Evolutionary conservation across 306 rosid species (phyloP).

Genomic region (Coriaria nepalensis): DNA sequence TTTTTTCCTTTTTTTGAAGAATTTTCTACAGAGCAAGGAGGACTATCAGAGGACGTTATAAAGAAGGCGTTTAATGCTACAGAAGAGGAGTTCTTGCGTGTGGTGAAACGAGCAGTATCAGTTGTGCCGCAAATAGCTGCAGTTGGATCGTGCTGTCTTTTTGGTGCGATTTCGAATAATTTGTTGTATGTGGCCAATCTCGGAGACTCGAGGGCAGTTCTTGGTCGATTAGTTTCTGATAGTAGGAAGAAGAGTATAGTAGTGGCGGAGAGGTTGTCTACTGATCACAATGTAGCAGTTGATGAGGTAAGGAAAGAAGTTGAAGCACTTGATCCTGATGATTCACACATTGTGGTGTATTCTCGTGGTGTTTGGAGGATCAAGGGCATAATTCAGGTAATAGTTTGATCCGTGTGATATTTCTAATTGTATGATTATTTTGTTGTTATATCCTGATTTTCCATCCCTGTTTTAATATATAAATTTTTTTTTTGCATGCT

Average conservation of each 20-base stretch:
- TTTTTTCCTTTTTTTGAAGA: slow-evolving; percentile 33
- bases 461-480: too few relatives aligned
- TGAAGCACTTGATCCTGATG: slow-evolving; percentile 89
- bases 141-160: slow-evolving; percentile 84
- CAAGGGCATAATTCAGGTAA: slow-evolving; percentile 96
- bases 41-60: slow-evolving; percentile 67
- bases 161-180: slow-evolving; percentile 72
- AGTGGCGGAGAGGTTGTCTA: slow-evolving; percentile 70
- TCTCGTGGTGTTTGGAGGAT: slow-evolving; percentile 89
- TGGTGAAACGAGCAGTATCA: slow-evolving; percentile 54
- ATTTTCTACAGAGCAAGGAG: slow-evolving; percentile 74
- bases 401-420: background rate
- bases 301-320: slow-evolving; percentile 91
- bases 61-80: slow-evolving; percentile 81
- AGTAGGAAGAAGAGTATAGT: slow-evolving; percentile 19
- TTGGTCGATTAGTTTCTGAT: slow-evolving; percentile 39
- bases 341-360: slow-evolving; percentile 59
- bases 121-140: slow-evolving; percentile 68
- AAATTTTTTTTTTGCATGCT: too few relatives aligned
- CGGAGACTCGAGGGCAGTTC: slow-evolving; percentile 91
- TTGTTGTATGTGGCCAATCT: slow-evolving; percentile 75
- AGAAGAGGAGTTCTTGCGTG: slow-evolving; percentile 59
- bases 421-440: background rate
- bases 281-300: slow-evolving; percentile 83
- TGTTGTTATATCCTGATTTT: too few relatives aligned